Evolutionary conservation across 495 filamentous ascomycete genomes (phyloP), one percentile per base, ranked within the genome.

Genomic region (Daldinia bambusicola): DNA sequence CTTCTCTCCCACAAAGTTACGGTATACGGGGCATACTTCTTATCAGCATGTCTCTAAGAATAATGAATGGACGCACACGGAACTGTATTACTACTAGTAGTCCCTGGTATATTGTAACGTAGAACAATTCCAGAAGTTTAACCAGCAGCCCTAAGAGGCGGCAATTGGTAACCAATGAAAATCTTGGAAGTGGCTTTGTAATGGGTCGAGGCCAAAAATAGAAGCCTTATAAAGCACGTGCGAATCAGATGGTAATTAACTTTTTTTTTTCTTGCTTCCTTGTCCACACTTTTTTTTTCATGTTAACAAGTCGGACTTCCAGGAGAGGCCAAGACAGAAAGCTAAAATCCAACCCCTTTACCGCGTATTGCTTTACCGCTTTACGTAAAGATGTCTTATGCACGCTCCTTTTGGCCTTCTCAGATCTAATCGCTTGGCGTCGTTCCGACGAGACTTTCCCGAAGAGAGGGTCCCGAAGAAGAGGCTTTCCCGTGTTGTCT

Each of bases 141-240:
- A 67, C 69, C 55, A 60, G 63, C 52, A 72, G 60, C 60, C 69
- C 60, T 72, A 67, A 43, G 56, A 64, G 55, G 22, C 20, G 51
- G 40, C 10, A 31, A 34, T 61, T 41, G 65, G 70, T 73, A 69
- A 62, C 70, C 70, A 73, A 73, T 73, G 4, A 66, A 62, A 63
- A 58, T 50, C 22, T 2, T 13, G 1, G 32, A 59, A 20, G 31
- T 0, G 41, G 50, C 70, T 73, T 73, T 63, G 70, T 69, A 73
- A 73, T 64, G 43, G 37, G 22, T n/a, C 37, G 26, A 22, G 20
- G 7, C 66, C 61, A 73, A 73, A 73, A 73, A 73, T 73, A 73
- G 70, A 45, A 22, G 32, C 18, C 34, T 73, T 73, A 73, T 48
- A 66, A 73, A 69, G 70, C 70, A 63, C 66, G 52, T 59, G 62